Base-by-base conservation (phyloP, 2,329 filamentous ascomycete genomes). In the Hypoxylon sp. region DNA sequence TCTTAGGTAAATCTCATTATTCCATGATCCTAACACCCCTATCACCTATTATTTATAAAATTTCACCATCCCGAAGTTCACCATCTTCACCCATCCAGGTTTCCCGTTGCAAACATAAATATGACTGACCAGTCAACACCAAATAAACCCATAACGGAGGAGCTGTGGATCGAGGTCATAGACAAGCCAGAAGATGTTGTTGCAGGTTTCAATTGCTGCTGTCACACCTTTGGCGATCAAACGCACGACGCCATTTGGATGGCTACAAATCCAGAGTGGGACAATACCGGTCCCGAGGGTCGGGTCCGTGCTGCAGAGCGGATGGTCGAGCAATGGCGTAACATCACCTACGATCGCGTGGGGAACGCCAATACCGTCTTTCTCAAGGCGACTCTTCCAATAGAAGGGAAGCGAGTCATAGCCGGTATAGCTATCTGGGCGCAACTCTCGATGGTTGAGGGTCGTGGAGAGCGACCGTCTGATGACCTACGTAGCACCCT, bases 391-490 rank as follows among this genome's bases (percentile, higher is more conserved):
- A 81, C 76, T 0, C 35, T 82, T 1, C 64, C 73, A 0, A 66
- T 68, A 46, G 66, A 41, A 4, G 50, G 51, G 4, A 31, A 42
- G 17, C 66, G 66, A 29, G 42, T 57, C 6, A 69, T 82, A n/a
- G 81, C 70, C 7, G 82, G 81, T 11, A 51, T 79, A 19, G 79
- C 81, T 2, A 76, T 83, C 46, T 85, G 82, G 82, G 60, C 70
- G 6, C 81, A 84, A 56, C 64, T 71, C 0, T 83, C 81, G 0
- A 65, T 70, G 5, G 73, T 82, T 0, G 68, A 73, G 2, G 80
- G 79, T 8, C 63, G 73, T 37, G 81, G 81, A 8, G 74, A 78
- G 17, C 55, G 50, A 16, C 73, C 69, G 1, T 47, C 68, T 3
- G 63, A 69, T 9, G 68, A 74, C 13, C 59, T 76, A 2, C 25